Base-by-base conservation (phyloP, 225 moss, liverwort and hornwort species). In the Pleurozium schreberi region DNA sequence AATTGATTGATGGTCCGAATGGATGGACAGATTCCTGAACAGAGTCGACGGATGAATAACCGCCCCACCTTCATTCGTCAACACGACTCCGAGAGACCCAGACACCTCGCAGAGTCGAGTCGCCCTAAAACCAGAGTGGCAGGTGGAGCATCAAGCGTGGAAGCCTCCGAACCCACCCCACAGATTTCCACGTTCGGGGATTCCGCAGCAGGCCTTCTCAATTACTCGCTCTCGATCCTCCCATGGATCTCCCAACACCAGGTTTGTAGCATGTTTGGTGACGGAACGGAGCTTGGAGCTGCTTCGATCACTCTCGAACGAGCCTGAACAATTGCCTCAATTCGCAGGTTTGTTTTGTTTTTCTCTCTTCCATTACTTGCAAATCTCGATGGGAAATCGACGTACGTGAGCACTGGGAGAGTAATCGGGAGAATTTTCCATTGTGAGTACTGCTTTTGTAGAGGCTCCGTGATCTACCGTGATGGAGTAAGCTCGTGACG, bases 111-210 rank as follows among this genome's bases (percentile, higher is more conserved):
- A 45, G 59, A 73, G 61, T 38, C 60, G 60, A 36, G 75, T 8
- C 61, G 15, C 91, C 91, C 91, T 91, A 91, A 91, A 85, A 52
- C 67, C 75, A 61, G 58, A 57, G 82, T 43, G 52, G 86, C 65
- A 45, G 83, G 52, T 63, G 68, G 17, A 26, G 85, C 60, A 19
- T 21, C 85, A 17, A 70, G 70, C 31, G 69, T 62, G 57, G 49
- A 77, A n/a, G 73, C 27, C 47, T 70, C 53, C 64, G 43, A 71
- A 4, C 45, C 12, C 16, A 9, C 77, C 70, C 58, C 40, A 7
- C 9, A 28, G 70, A 50, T 83, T 83, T 76, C 75, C 49, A 75
- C 82, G 68, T 9, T 49, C 43, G 8, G 42, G 34, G 55, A 70
- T 64, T 27, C 33, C 36, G 6, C 18, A 19, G 9, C 45, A 11